Evolutionary conservation across 805 yeast genomes (phyloP).

Genomic region (Suhomyces kilbournensis): DNA sequence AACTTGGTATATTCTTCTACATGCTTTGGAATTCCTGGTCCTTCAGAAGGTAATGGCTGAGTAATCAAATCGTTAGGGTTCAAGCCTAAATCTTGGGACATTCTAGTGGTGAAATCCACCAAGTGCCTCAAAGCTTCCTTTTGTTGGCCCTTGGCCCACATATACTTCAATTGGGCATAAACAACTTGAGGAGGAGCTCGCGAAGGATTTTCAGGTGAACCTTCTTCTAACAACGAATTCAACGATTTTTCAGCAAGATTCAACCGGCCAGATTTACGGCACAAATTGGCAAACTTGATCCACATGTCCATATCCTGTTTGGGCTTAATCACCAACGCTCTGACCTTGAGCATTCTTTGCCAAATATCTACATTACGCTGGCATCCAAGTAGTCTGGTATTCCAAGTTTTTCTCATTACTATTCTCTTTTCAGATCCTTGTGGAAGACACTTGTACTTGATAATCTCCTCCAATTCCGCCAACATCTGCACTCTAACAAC

Average conservation of each 20-base stretch:
- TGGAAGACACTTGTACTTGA: constrained; percentile 80
- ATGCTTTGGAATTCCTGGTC: constrained; percentile 69
- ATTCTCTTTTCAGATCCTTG: constrained; percentile 77
- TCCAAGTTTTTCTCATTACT: constrained; percentile 89
- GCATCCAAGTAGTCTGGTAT: constrained; percentile 84
- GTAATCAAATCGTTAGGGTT: constrained; percentile 84
- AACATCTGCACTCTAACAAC: constrained; percentile 96
- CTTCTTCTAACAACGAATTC: constrained; percentile 73
- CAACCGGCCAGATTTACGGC: constrained; percentile 89
- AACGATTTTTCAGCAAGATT: constrained; percentile 91
- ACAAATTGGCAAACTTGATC: constrained; percentile 95
- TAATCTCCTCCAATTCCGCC: constrained; percentile 94
- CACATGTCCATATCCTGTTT: constrained; percentile 96
- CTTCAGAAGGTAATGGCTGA: constrained; percentile 74
- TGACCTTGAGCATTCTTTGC: constrained; percentile 91
- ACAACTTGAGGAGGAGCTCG: constrained; percentile 96
- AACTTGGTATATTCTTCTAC: constrained; percentile 80
- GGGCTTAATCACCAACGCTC: constrained; percentile 91
- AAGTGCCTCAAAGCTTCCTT: constrained; percentile 82
- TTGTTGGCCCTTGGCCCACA: constrained; percentile 94
- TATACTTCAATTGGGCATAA: constrained; percentile 91
- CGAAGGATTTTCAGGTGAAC: constrained; percentile 59
- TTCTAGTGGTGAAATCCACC: constrained; percentile 84
- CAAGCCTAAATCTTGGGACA: constrained; percentile 85
- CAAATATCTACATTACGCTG: constrained; percentile 98